A percentile compares a stretch with the other conserved stretches of the same genome.
Evolutionary conservation across 164 flowering plant genomes (phyloP).

Genomic region (Cinnamomum chago): DNA sequence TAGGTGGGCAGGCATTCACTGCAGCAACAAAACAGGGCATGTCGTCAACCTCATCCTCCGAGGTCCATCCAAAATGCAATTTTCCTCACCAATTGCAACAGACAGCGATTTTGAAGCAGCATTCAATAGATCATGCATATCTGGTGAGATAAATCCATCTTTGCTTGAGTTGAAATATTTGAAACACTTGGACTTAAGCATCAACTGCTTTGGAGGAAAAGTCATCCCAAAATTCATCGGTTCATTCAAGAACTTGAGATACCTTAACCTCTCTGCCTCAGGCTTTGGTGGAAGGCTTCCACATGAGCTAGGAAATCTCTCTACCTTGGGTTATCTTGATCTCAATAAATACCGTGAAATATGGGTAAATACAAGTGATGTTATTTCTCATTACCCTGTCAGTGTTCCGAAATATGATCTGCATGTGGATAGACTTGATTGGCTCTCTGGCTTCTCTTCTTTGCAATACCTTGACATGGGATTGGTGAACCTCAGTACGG

Average conservation of each 20-base stretch:
- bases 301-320: slow-evolving; percentile 15
- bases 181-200: slow-evolving; percentile 9
- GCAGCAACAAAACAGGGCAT: slow-evolving; percentile 10
- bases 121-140: no score
- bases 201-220: slow-evolving; percentile 1
- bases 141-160: slow-evolving; percentile 11
- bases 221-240: slow-evolving; percentile 13
- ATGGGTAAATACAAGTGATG: background rate
- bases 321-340: slow-evolving; percentile 8
- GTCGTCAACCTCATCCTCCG: slow-evolving; percentile 7
- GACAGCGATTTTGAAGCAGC: no score
- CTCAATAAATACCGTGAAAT: background rate
- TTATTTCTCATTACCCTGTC: background rate
- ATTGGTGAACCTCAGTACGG: background rate
- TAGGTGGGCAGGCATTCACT: slow-evolving; percentile 8
- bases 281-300: slow-evolving; percentile 11
- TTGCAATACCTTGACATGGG: background rate
- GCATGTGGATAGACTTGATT: slow-evolving; percentile 2
- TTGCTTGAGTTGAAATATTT: slow-evolving; percentile 14
- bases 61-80: background rate
- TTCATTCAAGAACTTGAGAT: slow-evolving; percentile 3
- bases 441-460: slow-evolving; percentile 9
- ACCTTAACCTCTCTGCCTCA: slow-evolving; percentile 4
- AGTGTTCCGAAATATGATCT: background rate
- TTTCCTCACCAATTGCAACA: no score